Evolutionary conservation across 257 asterid species (phyloP).

Genomic region (Linderniella brevidens): DNA sequence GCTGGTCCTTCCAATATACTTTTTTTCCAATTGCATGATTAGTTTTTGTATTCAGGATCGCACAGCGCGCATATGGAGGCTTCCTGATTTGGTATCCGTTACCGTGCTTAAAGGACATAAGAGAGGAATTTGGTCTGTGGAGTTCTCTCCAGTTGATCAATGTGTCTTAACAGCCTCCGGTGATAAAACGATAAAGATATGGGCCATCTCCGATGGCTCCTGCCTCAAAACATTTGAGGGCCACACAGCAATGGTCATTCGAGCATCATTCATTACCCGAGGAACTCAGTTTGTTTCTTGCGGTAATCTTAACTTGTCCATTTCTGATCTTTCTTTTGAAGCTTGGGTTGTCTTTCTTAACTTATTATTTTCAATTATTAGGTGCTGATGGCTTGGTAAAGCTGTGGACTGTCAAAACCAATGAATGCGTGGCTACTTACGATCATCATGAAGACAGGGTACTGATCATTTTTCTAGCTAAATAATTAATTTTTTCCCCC

Average conservation of each 20-base stretch:
- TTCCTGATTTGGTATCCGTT: constrained; percentile 78
- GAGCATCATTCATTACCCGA: constrained; percentile 80
- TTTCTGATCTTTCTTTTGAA: constrained; percentile 1
- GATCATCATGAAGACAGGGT: constrained; percentile 97
- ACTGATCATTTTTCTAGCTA: background rate
- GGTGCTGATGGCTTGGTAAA: constrained; percentile 97
- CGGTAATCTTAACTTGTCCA: constrained; percentile 30
- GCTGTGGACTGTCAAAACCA: constrained; percentile 85
- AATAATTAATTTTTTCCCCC: background rate
- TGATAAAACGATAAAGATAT: constrained; percentile 80
- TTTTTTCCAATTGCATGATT: background rate
- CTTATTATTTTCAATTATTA: constrained; percentile 10
- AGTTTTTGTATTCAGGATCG: constrained; percentile 56
- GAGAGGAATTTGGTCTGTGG: constrained; percentile 97
- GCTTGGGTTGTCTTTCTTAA: background rate
- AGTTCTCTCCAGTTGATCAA: constrained; percentile 97
- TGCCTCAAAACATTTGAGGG: constrained; percentile 96
- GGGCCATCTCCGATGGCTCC: constrained; percentile 89
- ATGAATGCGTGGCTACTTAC: constrained; percentile 90
- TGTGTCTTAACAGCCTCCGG: constrained; percentile 94
- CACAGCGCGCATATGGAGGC: constrained; percentile 86
- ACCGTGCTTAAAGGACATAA: constrained; percentile 79
- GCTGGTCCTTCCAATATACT: constrained; percentile 2
- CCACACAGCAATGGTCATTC: constrained; percentile 73
- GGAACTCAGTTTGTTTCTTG: constrained; percentile 88